phyloP scores from a whole-genome alignment of 73 alveolate species.

The Paramecium biaurelia region DNA sequence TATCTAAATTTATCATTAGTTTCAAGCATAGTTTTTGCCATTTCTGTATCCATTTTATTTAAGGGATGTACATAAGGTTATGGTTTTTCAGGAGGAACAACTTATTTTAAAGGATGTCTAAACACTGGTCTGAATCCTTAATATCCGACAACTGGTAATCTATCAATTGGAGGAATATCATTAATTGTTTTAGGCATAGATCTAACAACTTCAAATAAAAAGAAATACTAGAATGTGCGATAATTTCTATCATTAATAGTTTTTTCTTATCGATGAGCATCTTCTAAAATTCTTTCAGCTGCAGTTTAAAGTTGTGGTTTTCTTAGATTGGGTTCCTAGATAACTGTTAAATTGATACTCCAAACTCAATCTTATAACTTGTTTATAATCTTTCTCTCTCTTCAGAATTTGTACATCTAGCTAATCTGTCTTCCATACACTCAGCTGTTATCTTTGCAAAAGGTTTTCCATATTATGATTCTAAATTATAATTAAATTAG shows the following conservation, averaged over 20 bases:
- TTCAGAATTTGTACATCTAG: constrained; percentile 53
- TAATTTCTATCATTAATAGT: not conserved
- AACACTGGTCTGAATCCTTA: constrained; percentile 63
- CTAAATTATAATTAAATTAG: not conserved
- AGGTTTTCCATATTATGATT: constrained; percentile 60
- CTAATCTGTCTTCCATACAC: constrained; percentile 60
- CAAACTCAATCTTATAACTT: constrained; percentile 52
- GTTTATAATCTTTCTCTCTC: constrained; percentile 53
- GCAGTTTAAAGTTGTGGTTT: constrained; percentile 44
- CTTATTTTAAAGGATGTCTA: constrained; percentile 64
- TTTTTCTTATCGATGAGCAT: not conserved
- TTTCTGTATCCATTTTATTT: constrained; percentile 13
- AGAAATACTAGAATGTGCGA: constrained; percentile 14
- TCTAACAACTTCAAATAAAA: not conserved
- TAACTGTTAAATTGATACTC: constrained; percentile 29
- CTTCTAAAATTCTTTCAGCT: constrained; percentile 45
- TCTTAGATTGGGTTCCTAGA: constrained; percentile 50
- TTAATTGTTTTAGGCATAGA: constrained; percentile 57
- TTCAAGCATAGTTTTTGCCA: constrained; percentile 9
- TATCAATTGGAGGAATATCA: constrained; percentile 65
- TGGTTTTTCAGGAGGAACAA: constrained; percentile 36
- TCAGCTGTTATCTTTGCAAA: constrained; percentile 64
- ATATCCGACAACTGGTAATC: constrained; percentile 65
- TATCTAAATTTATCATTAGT: constrained; percentile 32
- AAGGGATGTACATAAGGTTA: constrained; percentile 13